Conservation (phyloP, 139 green algal species). For the Chlamydomonas schloesseri region DNA sequence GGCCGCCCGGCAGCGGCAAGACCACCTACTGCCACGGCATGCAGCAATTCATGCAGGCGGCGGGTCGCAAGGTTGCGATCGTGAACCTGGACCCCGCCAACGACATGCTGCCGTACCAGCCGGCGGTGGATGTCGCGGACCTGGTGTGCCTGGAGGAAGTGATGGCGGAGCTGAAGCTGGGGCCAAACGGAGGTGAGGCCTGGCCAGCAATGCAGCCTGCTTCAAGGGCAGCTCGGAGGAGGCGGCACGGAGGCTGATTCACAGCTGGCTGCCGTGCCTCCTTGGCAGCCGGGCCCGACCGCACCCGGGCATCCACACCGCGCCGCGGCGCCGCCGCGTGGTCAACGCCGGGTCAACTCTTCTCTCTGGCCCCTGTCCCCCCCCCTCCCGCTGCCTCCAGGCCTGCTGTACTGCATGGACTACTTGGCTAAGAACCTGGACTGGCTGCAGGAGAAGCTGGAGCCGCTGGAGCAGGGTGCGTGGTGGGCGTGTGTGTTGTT, state of each 20-base stretch:
- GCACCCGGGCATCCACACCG: too few species aligned
- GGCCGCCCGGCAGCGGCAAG: slow-evolving; percentile 95
- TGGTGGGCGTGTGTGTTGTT: background rate
- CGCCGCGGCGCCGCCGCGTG: too few species aligned
- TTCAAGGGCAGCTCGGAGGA: too few species aligned
- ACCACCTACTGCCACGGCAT: slow-evolving; percentile 93
- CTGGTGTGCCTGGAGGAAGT: slow-evolving; percentile 78
- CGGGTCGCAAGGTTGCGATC: slow-evolving; percentile 68
- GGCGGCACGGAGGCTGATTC: too few species aligned
- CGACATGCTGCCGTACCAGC: slow-evolving; percentile 82
- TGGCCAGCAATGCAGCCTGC: background rate
- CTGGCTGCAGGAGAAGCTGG: slow-evolving; percentile 86
- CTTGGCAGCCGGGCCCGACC: too few species aligned
- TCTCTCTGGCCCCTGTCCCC: background rate
- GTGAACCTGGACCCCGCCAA: slow-evolving; percentile 95
- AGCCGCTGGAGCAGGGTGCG: slow-evolving; percentile 71
- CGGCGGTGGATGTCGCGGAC: slow-evolving; percentile 78
- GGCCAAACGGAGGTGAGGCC: slow-evolving; percentile 80
- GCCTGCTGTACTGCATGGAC: slow-evolving; percentile 86
- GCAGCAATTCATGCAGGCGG: slow-evolving; percentile 77
- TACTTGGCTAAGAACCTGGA: slow-evolving; percentile 87
- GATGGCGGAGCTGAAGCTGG: slow-evolving; percentile 72
- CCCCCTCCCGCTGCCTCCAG: slow-evolving; percentile 24
- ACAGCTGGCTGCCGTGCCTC: too few species aligned
- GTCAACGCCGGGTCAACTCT: too few species aligned